Evolutionary conservation across 352 stramenopile genomes (phyloP), one percentile per base, ranked within the genome.

Genomic region (Salisapilia sapeloensis): DNA sequence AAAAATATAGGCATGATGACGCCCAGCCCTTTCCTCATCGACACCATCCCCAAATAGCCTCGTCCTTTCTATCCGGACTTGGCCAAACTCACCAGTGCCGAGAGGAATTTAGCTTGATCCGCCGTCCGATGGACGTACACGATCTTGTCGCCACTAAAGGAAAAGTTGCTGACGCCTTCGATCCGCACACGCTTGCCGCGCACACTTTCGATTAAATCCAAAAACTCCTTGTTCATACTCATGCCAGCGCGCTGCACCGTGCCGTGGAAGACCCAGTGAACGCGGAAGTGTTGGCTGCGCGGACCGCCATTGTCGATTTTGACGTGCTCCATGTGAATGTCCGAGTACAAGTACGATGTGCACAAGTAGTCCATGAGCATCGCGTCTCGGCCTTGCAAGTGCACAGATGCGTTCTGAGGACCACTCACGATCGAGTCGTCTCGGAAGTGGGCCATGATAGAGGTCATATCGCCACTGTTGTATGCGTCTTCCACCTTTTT

Each of bases 101-200:
- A 85, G 24, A 89, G 48, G 41, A 89, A 83, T 61, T 89, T 89
- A 44, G 74, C 74, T 42, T 89, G 74, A 52, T 89, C 74, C n/a
- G 70, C 74, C 18, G 70, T 89, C 9, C 74, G 74, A 42, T 89
- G 74, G 31, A 89, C 71, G 41, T 89, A 89, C 39, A 85, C 70
- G 44, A 89, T 85, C 45, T 89, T 89, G 63, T 89, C 66, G 13
- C 67, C 65, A 32, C 63, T 82, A 39, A 89, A 89, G 4, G 70
- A 86, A 22, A 82, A 89, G 54, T 84, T 89, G 64, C 70, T 86
- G 11, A 89, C 74, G 17, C 74, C 74, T 33, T 89, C 74, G 34
- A 89, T 86, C 29, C 60, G 77, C 19, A 89, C 67, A 23, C 60
- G 64, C 28, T 60, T 65, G 31, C 66, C 67, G 46, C 79, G 74